Evolutionary conservation across 495 filamentous ascomycete genomes (phyloP).

Genomic region (Daldinia concentrica): DNA sequence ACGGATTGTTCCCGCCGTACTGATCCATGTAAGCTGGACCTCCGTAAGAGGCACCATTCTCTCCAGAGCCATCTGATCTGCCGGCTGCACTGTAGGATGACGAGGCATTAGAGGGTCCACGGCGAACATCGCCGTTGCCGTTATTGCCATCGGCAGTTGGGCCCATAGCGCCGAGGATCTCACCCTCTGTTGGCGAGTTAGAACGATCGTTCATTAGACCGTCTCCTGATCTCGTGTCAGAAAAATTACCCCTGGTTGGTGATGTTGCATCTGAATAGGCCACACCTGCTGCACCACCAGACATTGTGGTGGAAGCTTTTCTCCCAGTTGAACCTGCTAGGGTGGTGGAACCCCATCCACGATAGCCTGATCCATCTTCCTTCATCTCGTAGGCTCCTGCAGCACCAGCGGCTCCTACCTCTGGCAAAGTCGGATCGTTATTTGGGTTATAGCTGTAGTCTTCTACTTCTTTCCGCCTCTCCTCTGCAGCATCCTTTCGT

Average conservation of each 20-base stretch:
- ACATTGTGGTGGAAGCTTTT: constrained; percentile 88
- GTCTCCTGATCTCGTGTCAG: constrained; percentile 78
- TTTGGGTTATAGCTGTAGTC: constrained; percentile 98
- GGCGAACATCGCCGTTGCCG: constrained; percentile 70
- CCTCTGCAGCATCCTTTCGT: constrained; percentile 83
- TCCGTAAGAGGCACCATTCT: constrained; percentile 64
- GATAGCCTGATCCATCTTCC: constrained; percentile 80
- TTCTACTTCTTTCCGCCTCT: constrained; percentile 91
- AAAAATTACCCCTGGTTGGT: constrained; percentile 72
- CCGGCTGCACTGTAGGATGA: constrained; percentile 89
- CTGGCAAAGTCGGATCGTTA: constrained; percentile 83
- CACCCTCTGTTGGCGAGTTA: constrained; percentile 70
- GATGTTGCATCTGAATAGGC: constrained; percentile 82
- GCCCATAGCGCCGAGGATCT: constrained; percentile 76
- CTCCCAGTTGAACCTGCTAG: constrained; percentile 73
- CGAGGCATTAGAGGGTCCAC: constrained; percentile 94
- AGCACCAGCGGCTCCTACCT: constrained; percentile 59
- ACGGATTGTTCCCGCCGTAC: constrained; percentile 61
- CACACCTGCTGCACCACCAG: constrained; percentile 69
- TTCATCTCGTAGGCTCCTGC: constrained; percentile 71
- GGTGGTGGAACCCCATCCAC: constrained; percentile 92
- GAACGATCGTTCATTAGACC: constrained; percentile 69
- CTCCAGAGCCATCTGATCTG: constrained; percentile 84
- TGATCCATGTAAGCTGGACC: constrained; percentile 62
- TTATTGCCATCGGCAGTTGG: constrained; percentile 72